Conservation (phyloP, 2,329 filamentous ascomycete species). For the Exophiala oligosperma region DNA sequence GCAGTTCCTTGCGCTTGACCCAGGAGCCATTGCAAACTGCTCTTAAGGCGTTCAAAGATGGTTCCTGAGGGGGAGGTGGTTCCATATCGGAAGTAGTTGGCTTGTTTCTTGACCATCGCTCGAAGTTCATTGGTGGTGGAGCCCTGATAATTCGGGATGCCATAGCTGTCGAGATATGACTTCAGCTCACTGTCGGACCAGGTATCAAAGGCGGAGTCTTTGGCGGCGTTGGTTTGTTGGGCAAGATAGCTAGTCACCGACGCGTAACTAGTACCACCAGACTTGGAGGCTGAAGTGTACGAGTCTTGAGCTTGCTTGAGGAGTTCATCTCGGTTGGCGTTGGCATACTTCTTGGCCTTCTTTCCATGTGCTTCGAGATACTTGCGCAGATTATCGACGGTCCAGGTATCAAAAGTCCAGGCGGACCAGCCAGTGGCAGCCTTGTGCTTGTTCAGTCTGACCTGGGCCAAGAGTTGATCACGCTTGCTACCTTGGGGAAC, state of each 20-base stretch:
- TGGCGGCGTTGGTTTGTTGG: constrained; percentile 64
- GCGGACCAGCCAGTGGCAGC: constrained; percentile 66
- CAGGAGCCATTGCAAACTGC: constrained; percentile 48
- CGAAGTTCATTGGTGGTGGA: constrained; percentile 68
- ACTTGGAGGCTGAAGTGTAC: constrained; percentile 49
- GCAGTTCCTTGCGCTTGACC: constrained; percentile 38
- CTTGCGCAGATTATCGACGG: constrained; percentile 66
- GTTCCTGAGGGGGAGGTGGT: constrained; percentile 66
- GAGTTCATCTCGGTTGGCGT: constrained; percentile 71
- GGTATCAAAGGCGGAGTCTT: constrained; percentile 66
- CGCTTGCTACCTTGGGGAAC: constrained; percentile 70
- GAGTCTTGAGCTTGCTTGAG: constrained; percentile 55
- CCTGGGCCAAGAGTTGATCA: constrained; percentile 71
- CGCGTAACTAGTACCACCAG: constrained; percentile 51
- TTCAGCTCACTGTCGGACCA: constrained; percentile 75
- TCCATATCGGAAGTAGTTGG: constrained; percentile 75
- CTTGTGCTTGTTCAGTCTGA: constrained; percentile 72
- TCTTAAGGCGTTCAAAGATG: constrained; percentile 62
- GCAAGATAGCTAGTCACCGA: constrained; percentile 71
- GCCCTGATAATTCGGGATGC: constrained; percentile 67
- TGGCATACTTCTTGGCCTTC: constrained; percentile 62
- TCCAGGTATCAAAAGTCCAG: constrained; percentile 80
- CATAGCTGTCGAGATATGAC: constrained; percentile 76
- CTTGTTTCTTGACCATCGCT: constrained; percentile 69
- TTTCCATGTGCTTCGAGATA: constrained; percentile 51